Evolutionary conservation across 768 basidiomycete species (phyloP), one percentile per base, ranked within the genome.

Genomic region (Phanerochaete carnosa): DNA sequence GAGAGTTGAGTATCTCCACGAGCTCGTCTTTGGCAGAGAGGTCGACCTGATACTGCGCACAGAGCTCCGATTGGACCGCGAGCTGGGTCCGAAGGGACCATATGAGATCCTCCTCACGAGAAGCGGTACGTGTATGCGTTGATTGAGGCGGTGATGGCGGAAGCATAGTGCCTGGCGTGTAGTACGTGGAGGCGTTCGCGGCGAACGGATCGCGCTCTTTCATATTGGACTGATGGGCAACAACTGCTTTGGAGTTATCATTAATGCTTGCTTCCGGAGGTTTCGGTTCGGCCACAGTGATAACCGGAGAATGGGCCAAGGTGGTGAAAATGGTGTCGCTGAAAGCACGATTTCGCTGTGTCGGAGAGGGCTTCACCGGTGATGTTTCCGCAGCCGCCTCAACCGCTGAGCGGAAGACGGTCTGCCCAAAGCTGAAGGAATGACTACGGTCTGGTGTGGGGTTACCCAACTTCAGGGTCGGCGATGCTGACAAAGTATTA

Each of bases 1-100:
- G 84, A 66, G 76, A 72, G 16, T 78, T 78, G 5, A 93, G 76
- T 19, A 84, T 74, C 57, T 83, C 81, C 7, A 90, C 86, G 15
- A 90, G 72, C 72, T 90, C 87, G 65, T 93, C 90, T 23, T 87
- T 82, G 7, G 90, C 87, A 11, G 79, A 75, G 1, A 94, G 76
- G 68, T 94, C 92, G 32, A 85, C 76, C 72, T 92, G 89, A 68
- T 85, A 93, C 69, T 94, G 91, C 11, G 81, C 77, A 60, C 86
- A 89, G 7, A 94, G 66, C 66, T 93, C 90, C 16, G 81, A 84
- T 71, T 89, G 86, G n/a, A 92, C 69, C 8, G 87, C 80, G 43
- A 94, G 77, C 66, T 92, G 88, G 0, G 89, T 88, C 68, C 89
- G 87, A 25, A 94, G 77, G 8, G 85, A 87, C 69, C 83, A 84